Evolutionary conservation across 441 rosid genomes (phyloP).

Genomic region (Bocquillonia castaneifolia): DNA sequence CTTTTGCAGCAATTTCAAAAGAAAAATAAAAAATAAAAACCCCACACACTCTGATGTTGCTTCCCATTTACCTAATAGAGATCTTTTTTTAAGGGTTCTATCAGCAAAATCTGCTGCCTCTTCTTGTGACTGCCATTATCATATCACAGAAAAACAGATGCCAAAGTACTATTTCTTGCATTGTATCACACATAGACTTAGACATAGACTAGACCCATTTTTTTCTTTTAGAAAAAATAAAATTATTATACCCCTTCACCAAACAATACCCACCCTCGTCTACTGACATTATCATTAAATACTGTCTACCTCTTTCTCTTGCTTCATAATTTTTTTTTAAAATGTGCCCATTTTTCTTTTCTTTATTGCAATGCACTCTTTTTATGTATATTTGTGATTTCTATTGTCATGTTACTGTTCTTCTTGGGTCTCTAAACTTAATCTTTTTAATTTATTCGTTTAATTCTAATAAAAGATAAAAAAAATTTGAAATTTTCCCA

Average conservation of each 20-base stretch:
- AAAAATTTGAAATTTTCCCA: no score
- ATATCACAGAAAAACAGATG: constrained; percentile 16
- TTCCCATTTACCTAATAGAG: constrained; percentile 11
- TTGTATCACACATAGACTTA: background rate
- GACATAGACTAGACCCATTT: background rate
- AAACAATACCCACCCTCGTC: constrained; percentile 17
- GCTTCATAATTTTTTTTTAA: constrained; percentile 4
- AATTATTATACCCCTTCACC: constrained; percentile 28
- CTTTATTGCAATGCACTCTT: background rate
- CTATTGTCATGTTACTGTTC: constrained; percentile 7
- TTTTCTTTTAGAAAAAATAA: background rate
- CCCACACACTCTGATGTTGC: constrained; percentile 18
- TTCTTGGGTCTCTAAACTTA: background rate
- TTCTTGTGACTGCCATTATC: constrained; percentile 32
- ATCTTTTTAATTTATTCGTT: no score
- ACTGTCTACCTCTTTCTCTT: constrained; percentile 12
- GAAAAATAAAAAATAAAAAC: constrained; percentile 16
- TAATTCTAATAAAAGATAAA: no score
- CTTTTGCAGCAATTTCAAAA: constrained; percentile 27
- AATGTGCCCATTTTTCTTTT: background rate
- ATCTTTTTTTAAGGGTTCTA: background rate
- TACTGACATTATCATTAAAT: constrained; percentile 31
- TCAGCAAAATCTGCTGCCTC: background rate
- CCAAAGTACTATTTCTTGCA: constrained; percentile 7
- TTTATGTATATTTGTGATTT: constrained; percentile 1